A percentile compares a stretch with the other conserved stretches of the same genome.
Conservation (phyloP, 768 basidiomycete species). For the Cystobasidium onofrii region DNA sequence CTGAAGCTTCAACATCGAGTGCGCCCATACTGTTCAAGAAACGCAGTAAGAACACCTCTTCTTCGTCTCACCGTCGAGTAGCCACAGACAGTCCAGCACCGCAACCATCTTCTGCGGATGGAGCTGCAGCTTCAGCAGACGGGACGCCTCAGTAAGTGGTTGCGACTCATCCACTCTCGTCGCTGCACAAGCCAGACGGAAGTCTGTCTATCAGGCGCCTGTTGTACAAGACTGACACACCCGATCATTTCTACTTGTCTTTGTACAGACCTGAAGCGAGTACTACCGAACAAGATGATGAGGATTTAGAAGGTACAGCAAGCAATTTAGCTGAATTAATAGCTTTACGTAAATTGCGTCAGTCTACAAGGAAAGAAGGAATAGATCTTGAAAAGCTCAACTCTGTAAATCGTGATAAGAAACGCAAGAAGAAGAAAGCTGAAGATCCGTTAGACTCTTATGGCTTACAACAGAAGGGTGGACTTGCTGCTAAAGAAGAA, state of each 20-base stretch:
- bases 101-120: not conserved
- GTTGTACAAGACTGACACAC: too few relatives aligned
- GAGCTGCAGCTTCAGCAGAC: not conserved
- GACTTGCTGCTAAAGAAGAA: slow-evolving; percentile 49
- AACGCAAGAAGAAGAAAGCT: slow-evolving; percentile 56
- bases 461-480: slow-evolving; percentile 45
- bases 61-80: not conserved
- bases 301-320: slow-evolving; percentile 26
- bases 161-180: too few relatives aligned
- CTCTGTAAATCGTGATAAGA: slow-evolving; percentile 61
- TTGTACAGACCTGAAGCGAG: not conserved
- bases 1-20: not conserved
- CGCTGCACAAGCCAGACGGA: too few relatives aligned
- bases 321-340: slow-evolving; percentile 62
- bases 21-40: slow-evolving; percentile 30
- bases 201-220: too few relatives aligned
- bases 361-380: slow-evolving; percentile 57
- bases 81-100: slow-evolving; percentile 6
- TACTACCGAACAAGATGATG: slow-evolving; percentile 10
- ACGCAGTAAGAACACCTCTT: slow-evolving; percentile 13
- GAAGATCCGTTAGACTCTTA: slow-evolving; percentile 40
- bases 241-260: not conserved
- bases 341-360: slow-evolving; percentile 68
- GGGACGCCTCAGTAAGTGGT: not conserved
- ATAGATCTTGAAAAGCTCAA: slow-evolving; percentile 78